Base-by-base conservation (phyloP, 495 filamentous ascomycete genomes). In the Beverwykella pulmonaria region DNA sequence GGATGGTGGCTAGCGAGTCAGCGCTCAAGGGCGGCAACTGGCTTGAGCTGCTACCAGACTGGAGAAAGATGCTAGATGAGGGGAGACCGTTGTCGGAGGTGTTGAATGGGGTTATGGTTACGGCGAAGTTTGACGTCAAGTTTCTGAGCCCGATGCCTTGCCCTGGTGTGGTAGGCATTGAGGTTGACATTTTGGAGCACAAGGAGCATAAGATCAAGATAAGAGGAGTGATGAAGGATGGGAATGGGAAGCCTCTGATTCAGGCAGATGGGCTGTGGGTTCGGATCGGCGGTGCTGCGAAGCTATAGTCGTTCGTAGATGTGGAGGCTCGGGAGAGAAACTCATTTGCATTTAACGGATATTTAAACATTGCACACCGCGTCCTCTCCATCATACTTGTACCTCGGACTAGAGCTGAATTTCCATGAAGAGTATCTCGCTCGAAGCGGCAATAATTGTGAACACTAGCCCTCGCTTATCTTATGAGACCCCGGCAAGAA, bases 71-170 rank as follows among this genome's bases (percentile, higher is more conserved):
- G 22, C 9, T 49, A 2, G 41, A 29, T 2, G 39, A 49, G 23
- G 52, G 59, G 1, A 36, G 27, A 30, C 48, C 65, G 2, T 30
- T 58, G 23, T n/a, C 32, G 29, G 59, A 69, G 23, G 54, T 46
- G 1, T 30, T 69, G 53, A 47, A 63, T 14, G 66, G 66, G 22
- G 58, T 22, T 49, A 49, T 60, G 55, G 67, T 65, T 15, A 70
- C 67, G 12, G 67, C 67, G 26, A 53, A 61, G 34, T 29, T 65
- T 53, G 61, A 70, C 41, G 30, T 65, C 19, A 60, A 61, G 41
- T 70, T 65, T 19, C 23, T 70, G 30, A 52, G 52, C 30, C 67
- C 67, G 15, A 55, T 70, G 25, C 50, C 52, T 1, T 70, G 67
- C 27, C 67, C 61, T 0, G 62, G 62, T 0, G 41, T 70, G 2